These are phyloP conservation scores for Phialophora verrucosa DNA, from an alignment of 2,329 filamentous ascomycete genomes.

Conservation along the genomic window DNA sequence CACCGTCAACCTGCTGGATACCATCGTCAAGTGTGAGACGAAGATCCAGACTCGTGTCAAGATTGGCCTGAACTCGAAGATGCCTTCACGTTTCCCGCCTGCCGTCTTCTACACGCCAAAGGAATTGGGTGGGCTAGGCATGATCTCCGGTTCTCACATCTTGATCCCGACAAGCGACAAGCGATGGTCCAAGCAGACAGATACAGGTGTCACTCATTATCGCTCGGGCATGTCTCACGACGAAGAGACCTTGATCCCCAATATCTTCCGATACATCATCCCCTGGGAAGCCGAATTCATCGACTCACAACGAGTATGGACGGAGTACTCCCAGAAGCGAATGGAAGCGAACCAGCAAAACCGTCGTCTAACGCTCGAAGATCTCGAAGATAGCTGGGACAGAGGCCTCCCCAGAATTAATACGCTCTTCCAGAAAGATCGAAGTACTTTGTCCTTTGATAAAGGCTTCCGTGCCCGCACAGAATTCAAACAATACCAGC, in stretches of 20 bases:
- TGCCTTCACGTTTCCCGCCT: conserved; percentile 97
- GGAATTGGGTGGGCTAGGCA: conserved; percentile 92
- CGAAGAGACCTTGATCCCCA: conserved; percentile 95
- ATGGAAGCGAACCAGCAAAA: conserved; percentile 98
- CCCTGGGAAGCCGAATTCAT: conserved; percentile 99
- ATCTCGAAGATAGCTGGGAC: conserved; percentile 98
- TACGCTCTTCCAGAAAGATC: conserved; percentile 97
- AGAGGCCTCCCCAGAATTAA: conserved; percentile 97
- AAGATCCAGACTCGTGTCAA: conserved; percentile 99
- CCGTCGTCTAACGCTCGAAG: conserved; percentile 88
- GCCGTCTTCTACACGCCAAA: conserved; percentile 99
- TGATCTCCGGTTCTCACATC: conserved; percentile 99
- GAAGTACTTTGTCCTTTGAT: conserved; percentile 95
- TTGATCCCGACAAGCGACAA: conserved; percentile 97
- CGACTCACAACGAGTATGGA: conserved; percentile 98
- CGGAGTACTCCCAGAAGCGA: conserved; percentile 97
- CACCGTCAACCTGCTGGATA: conserved; percentile 90
- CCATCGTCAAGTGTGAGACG: conserved; percentile 98
- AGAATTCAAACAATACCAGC: conserved; percentile 97
- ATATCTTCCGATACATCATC: conserved; percentile 99
- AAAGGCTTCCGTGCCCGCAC: conserved; percentile 95
- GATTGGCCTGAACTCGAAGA: conserved; percentile 98
- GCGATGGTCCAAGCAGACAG: conserved; percentile 97
- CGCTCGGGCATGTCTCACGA: conserved; percentile 97
- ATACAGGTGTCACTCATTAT: conserved; percentile 95